Conservation (phyloP, 108 stramenopile genomes). For the Halocafeteria seosinensis region DNA sequence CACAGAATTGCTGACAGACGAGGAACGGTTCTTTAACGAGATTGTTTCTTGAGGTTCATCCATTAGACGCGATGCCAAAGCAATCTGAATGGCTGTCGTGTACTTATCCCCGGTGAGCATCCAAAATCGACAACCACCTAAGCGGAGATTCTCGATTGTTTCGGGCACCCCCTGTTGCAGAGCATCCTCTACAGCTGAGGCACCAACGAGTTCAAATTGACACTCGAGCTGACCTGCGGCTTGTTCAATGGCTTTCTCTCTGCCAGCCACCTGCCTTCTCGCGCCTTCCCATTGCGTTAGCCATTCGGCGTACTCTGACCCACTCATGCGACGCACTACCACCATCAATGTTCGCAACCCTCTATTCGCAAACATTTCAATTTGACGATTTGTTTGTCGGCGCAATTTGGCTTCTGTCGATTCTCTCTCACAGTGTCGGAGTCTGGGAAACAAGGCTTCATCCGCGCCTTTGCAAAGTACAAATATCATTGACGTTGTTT, state of each 20-base stretch:
- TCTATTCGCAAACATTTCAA: constrained; percentile 16
- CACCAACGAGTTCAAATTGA: constrained; percentile 25
- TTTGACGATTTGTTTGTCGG: too few relatives aligned
- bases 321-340: constrained; percentile 33
- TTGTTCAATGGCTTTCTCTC: constrained; percentile 13
- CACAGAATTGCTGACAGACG: too few relatives aligned
- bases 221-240: constrained; percentile 22
- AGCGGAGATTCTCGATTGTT: constrained; percentile 22
- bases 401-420: too few relatives aligned
- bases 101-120: constrained; percentile 42
- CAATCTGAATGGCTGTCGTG: constrained; percentile 43
- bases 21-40: too few relatives aligned
- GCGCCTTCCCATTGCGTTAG: constrained; percentile 47
- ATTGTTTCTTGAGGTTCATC: too few relatives aligned
- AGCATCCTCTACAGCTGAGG: constrained; percentile 35
- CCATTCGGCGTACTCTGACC: constrained; percentile 57
- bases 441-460: too few relatives aligned
- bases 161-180: constrained; percentile 38
- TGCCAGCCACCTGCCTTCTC: constrained; percentile 43
- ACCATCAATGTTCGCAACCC: constrained; percentile 30
- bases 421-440: too few relatives aligned
- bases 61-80: constrained; percentile 41
- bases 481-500: too few relatives aligned
- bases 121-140: constrained; percentile 38
- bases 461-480: too few relatives aligned